A percentile compares a stretch with the other conserved stretches of the same genome.
phyloP scores from a whole-genome alignment of 2,329 filamentous ascomycete genomes.

The Simplicillium aogashimaense region DNA sequence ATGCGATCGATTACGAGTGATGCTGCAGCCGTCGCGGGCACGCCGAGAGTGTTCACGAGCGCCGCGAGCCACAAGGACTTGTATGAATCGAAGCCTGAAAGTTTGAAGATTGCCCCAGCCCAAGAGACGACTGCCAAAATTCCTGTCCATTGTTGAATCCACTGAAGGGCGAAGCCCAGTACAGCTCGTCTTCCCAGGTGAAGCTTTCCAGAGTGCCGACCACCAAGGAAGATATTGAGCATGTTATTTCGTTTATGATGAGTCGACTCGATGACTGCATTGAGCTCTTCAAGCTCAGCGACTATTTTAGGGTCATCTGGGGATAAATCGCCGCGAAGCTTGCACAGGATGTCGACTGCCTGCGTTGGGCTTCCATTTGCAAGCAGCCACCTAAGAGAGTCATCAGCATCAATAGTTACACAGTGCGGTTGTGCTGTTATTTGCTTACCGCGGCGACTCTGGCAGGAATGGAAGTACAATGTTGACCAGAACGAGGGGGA shows the following conservation, averaged over 20 bases:
- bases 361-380: constrained; percentile 19
- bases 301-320: constrained; percentile 20
- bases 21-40: constrained; percentile 38
- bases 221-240: constrained; percentile 26
- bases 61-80: constrained; percentile 30
- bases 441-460: constrained; percentile 30
- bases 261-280: constrained; percentile 27
- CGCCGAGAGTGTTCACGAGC: constrained; percentile 40
- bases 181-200: constrained; percentile 28
- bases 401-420: too few relatives aligned
- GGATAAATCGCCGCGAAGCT: constrained; percentile 17
- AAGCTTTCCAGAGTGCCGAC: constrained; percentile 20
- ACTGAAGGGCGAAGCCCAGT: constrained; percentile 28
- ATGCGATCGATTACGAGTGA: constrained; percentile 39
- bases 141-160: constrained; percentile 32
- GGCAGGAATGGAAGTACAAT: constrained; percentile 29
- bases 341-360: constrained; percentile 23
- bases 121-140: constrained; percentile 30
- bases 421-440: too few relatives aligned
- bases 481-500: constrained; percentile 29
- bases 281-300: constrained; percentile 25
- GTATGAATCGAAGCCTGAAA: constrained; percentile 12
- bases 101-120: constrained; percentile 12
- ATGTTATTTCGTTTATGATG: constrained; percentile 27
- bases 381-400: constrained; percentile 20